Percentiles rank a stretch among this genome's conserved stretches.
phyloP scores from a whole-genome alignment of 2,329 filamentous ascomycete genomes.

The Blastomyces emzantsi region DNA sequence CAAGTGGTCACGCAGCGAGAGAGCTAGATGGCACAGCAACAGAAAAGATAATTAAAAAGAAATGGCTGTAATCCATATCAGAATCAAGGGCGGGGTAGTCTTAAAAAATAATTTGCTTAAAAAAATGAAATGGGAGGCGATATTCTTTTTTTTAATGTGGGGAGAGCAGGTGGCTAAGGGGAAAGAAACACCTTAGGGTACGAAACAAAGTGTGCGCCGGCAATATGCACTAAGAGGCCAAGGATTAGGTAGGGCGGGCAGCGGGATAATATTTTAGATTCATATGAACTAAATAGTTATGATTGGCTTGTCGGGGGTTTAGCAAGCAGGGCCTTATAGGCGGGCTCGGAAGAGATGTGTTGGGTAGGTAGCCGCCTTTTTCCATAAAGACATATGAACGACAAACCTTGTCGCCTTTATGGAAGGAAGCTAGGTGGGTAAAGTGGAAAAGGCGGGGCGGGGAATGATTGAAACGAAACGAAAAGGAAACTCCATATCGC shows the following conservation, averaged over 20 bases:
- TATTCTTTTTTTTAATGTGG: not conserved
- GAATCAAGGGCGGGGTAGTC: not conserved
- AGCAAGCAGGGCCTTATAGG: not conserved
- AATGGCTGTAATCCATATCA: not conserved
- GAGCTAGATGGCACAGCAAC: not conserved
- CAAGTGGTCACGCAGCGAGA: not conserved
- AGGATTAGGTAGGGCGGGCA: not conserved
- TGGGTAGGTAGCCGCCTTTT: not conserved
- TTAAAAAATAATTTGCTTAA: not conserved
- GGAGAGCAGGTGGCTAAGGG: not conserved
- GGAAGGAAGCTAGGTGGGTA: not conserved
- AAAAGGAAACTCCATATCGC: constrained; percentile 9
- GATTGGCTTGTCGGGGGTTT: not conserved
- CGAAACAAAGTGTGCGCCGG: not conserved
- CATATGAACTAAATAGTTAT: not conserved
- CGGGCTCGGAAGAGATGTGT: not conserved
- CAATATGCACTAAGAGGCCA: not conserved
- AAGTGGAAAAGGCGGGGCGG: not conserved
- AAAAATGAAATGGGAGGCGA: not conserved
- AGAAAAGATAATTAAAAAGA: not conserved
- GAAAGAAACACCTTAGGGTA: too few relatives aligned
- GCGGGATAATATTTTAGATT: not conserved
- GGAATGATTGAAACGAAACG: constrained; percentile 5
- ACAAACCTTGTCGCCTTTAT: not conserved
- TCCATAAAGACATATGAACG: not conserved